A percentile compares a stretch with the other conserved stretches of the same genome.
Evolutionary conservation across 768 basidiomycete species (phyloP).

Genomic region (Xerocomellus dryophilus): DNA sequence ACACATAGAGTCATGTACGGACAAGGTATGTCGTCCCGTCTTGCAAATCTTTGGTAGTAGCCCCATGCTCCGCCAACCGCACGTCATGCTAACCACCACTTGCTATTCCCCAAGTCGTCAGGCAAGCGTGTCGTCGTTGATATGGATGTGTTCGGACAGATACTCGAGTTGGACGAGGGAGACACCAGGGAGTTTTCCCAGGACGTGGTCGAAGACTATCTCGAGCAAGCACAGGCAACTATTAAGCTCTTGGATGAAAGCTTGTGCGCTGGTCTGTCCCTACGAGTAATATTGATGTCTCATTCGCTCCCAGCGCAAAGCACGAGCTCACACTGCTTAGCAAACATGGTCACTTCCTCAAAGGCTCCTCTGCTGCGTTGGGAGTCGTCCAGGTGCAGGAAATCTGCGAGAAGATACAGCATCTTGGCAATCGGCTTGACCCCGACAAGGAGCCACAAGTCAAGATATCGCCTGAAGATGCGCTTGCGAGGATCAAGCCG

Average conservation of each 20-base stretch:
- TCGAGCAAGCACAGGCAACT: slow-evolving; percentile 72
- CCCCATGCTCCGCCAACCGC: neutral
- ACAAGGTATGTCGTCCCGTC: slow-evolving; percentile 26
- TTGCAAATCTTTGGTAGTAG: neutral
- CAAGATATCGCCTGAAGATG: slow-evolving; percentile 48
- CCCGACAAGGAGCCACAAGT: slow-evolving; percentile 52
- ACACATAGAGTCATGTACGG: slow-evolving; percentile 19
- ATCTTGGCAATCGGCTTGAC: slow-evolving; percentile 59
- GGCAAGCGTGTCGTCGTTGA: slow-evolving; percentile 52
- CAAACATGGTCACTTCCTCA: slow-evolving; percentile 87
- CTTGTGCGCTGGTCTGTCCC: slow-evolving; percentile 56
- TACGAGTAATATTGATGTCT: slow-evolving; percentile 12
- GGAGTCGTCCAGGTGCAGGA: slow-evolving; percentile 79
- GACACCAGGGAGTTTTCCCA: slow-evolving; percentile 71
- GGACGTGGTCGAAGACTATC: slow-evolving; percentile 77
- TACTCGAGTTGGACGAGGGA: slow-evolving; percentile 91
- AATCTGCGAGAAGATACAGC: slow-evolving; percentile 89
- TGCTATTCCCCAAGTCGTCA: slow-evolving; percentile 3
- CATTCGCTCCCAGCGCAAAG: slow-evolving; percentile 38
- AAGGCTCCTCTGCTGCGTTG: slow-evolving; percentile 94
- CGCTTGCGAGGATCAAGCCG: slow-evolving; percentile 53
- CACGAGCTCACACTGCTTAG: slow-evolving; percentile 68
- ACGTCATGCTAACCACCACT: slow-evolving; percentile 8
- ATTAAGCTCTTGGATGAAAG: slow-evolving; percentile 75
- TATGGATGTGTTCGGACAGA: slow-evolving; percentile 78